phyloP scores from a whole-genome alignment of 2,329 filamentous ascomycete genomes.

The Phialophora chinensis region DNA sequence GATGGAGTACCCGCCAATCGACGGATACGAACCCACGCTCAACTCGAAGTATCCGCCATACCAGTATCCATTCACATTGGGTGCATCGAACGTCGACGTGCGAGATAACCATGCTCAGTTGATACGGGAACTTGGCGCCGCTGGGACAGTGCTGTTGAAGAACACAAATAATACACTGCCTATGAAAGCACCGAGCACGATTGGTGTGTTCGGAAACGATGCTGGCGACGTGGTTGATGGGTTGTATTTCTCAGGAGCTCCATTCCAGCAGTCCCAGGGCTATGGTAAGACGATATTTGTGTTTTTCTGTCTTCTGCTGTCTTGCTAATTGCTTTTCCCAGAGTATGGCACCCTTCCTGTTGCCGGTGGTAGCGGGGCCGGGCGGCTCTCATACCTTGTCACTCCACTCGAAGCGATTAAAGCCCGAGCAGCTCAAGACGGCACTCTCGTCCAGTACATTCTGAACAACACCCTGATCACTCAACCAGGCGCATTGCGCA shows the following conservation, averaged over 20 bases:
- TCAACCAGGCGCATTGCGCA: slow-evolving; percentile 16
- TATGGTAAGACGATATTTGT: slow-evolving; percentile 59
- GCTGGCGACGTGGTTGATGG: slow-evolving; percentile 41
- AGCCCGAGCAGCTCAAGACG: slow-evolving; percentile 37
- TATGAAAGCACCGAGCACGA: slow-evolving; percentile 53
- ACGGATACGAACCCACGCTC: slow-evolving; percentile 30
- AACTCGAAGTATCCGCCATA: slow-evolving; percentile 26
- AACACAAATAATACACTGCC: slow-evolving; percentile 59
- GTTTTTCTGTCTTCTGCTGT: slow-evolving; percentile 57
- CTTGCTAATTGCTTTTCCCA: slow-evolving; percentile 2
- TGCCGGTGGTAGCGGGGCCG: slow-evolving; percentile 43
- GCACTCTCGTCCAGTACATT: slow-evolving; percentile 42
- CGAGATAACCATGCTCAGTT: slow-evolving; percentile 49
- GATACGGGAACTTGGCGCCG: slow-evolving; percentile 60
- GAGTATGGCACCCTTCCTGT: slow-evolving; percentile 37
- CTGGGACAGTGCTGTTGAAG: slow-evolving; percentile 63
- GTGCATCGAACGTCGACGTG: slow-evolving; percentile 50
- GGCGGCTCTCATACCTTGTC: slow-evolving; percentile 42
- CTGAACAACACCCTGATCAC: slow-evolving; percentile 53
- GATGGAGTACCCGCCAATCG: slow-evolving; percentile 43
- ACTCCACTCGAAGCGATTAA: slow-evolving; percentile 43
- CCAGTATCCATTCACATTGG: slow-evolving; percentile 26
- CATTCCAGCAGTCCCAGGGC: slow-evolving; percentile 24
- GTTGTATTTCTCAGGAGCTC: slow-evolving; percentile 25
- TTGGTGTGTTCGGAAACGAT: slow-evolving; percentile 59